Conservation (phyloP, 2,329 filamentous ascomycete genomes). For the Penicillium sp. region DNA sequence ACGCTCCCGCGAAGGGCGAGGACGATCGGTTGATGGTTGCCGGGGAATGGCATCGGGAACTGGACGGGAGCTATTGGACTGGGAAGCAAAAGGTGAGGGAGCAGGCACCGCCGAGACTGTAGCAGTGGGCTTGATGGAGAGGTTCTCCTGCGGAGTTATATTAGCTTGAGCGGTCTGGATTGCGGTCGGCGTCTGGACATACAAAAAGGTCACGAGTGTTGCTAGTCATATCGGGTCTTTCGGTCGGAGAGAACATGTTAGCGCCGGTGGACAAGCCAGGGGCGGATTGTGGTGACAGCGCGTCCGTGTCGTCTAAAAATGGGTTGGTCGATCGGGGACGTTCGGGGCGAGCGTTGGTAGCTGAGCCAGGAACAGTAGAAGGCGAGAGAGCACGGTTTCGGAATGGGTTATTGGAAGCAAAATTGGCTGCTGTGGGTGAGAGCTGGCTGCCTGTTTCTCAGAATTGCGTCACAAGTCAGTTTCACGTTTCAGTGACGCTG, state of each 20-base stretch:
- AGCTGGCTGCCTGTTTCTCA: conserved; percentile 16
- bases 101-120: background rate
- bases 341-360: conserved; percentile 35
- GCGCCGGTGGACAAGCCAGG: conserved; percentile 25
- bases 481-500: background rate
- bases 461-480: background rate
- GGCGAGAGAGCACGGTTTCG: conserved; percentile 49
- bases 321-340: conserved; percentile 62
- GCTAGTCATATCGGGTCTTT: conserved; percentile 45
- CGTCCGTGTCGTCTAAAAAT: conserved; percentile 56
- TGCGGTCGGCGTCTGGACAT: conserved; percentile 37
- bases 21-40: conserved; percentile 24
- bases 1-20: conserved; percentile 28
- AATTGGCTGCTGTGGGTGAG: conserved; percentile 34
- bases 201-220: conserved; percentile 62
- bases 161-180: background rate
- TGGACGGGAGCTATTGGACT: conserved; percentile 40
- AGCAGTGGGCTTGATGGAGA: conserved; percentile 32
- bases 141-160: conserved; percentile 34
- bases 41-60: conserved; percentile 33
- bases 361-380: conserved; percentile 25
- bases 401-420: conserved; percentile 53
- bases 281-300: conserved; percentile 37
- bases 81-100: conserved; percentile 19
- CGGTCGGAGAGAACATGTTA: conserved; percentile 31